These are phyloP conservation scores for Peniophora sp. DNA, from an alignment of 1,284 basidiomycete species.

Conservation along the genomic window DNA sequence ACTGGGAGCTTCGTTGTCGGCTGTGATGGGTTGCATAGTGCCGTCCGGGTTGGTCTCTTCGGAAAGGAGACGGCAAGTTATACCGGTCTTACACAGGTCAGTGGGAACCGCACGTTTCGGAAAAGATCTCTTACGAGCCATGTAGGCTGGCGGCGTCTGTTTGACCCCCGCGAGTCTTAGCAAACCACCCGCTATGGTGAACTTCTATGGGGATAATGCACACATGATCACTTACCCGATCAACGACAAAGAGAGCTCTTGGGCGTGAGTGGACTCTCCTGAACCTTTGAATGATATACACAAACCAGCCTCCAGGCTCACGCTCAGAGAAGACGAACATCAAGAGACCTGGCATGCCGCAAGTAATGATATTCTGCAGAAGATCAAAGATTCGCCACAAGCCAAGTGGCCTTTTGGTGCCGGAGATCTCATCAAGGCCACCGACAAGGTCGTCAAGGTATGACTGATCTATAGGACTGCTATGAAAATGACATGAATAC, in stretches of 20 bases:
- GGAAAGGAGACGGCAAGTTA: slow-evolving; percentile 29
- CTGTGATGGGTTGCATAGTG: slow-evolving; percentile 40
- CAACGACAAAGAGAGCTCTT: slow-evolving; percentile 23
- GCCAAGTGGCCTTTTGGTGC: slow-evolving; percentile 28
- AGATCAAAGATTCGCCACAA: slow-evolving; percentile 22
- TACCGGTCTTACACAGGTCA: slow-evolving; percentile 34
- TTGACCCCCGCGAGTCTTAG: slow-evolving; percentile 18
- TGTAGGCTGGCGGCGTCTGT: slow-evolving; percentile 28
- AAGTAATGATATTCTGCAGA: slow-evolving; percentile 23
- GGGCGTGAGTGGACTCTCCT: slow-evolving; percentile 28
- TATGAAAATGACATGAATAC: neutral
- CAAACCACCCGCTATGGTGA: slow-evolving; percentile 17
- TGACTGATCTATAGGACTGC: neutral
- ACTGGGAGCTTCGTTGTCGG: slow-evolving; percentile 35
- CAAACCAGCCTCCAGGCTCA: slow-evolving; percentile 19
- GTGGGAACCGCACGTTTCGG: slow-evolving; percentile 2
- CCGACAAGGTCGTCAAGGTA: slow-evolving; percentile 33
- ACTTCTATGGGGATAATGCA: slow-evolving; percentile 28
- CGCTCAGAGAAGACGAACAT: slow-evolving; percentile 27
- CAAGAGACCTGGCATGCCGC: slow-evolving; percentile 36
- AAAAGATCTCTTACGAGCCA: neutral
- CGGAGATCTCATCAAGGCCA: slow-evolving; percentile 26
- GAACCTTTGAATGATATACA: neutral
- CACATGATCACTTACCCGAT: slow-evolving; percentile 34
- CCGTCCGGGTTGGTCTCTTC: slow-evolving; percentile 31